A percentile compares a stretch with the other conserved stretches of the same genome.
Conservation (phyloP, 371 early-diverging fungal species). For the Phascolomyces articulosus region DNA sequence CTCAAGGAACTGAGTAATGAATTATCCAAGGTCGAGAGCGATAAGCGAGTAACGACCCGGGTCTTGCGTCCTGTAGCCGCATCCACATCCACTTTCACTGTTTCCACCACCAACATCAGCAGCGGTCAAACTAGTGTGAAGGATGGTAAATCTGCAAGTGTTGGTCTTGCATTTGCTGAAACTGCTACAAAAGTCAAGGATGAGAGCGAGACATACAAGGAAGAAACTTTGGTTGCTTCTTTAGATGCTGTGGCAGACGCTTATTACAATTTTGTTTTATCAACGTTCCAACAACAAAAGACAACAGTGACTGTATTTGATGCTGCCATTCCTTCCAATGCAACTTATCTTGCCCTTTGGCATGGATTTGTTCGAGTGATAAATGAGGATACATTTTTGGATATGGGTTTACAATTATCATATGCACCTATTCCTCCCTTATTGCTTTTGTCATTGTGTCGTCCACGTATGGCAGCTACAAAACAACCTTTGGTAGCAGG, state of each 20-base stretch:
- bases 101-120: slow-evolving; percentile 17
- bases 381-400: slow-evolving; percentile 49
- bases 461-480: slow-evolving; percentile 18
- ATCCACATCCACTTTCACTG: slow-evolving; percentile 17
- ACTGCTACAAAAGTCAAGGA: slow-evolving; percentile 23
- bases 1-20: slow-evolving; percentile 19
- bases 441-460: slow-evolving; percentile 27
- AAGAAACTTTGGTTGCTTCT: neutral
- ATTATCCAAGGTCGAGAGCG: slow-evolving; percentile 12
- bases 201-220: neutral
- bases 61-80: slow-evolving; percentile 14
- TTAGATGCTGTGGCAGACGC: slow-evolving; percentile 17
- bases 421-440: slow-evolving; percentile 50
- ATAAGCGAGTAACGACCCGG: slow-evolving; percentile 26
- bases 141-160: slow-evolving; percentile 15
- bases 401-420: slow-evolving; percentile 22
- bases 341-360: slow-evolving; percentile 41
- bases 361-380: slow-evolving; percentile 44
- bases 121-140: slow-evolving; percentile 25
- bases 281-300: slow-evolving; percentile 2
- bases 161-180: slow-evolving; percentile 37
- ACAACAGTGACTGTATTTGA: slow-evolving; percentile 43
- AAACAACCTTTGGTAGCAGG: slow-evolving; percentile 35
- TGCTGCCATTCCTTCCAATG: slow-evolving; percentile 45
- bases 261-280: slow-evolving; percentile 20